Percentiles rank a stretch among this genome's conserved stretches.
phyloP scores from a whole-genome alignment of 2,329 filamentous ascomycete genomes.

The Orbilia quercus region DNA sequence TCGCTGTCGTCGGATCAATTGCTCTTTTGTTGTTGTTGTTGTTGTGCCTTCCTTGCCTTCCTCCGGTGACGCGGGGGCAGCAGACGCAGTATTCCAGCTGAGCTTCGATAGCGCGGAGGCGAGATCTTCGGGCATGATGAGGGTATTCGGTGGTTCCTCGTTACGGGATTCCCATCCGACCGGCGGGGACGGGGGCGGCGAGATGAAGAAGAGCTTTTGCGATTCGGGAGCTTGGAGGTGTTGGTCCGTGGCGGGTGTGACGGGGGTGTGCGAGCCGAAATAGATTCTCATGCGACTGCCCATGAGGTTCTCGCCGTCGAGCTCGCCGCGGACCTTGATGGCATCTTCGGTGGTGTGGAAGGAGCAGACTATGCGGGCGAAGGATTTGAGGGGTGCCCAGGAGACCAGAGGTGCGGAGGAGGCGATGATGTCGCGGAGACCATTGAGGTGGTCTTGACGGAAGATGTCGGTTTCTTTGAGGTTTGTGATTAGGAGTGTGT shows the following conservation, averaged over 20 bases:
- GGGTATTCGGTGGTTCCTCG: constrained; percentile 77
- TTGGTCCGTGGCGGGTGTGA: constrained; percentile 69
- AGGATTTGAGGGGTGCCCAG: constrained; percentile 83
- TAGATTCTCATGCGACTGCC: constrained; percentile 76
- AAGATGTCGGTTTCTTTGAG: constrained; percentile 79
- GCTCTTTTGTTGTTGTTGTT: constrained; percentile 59
- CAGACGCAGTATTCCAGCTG: constrained; percentile 56
- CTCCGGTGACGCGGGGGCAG: constrained; percentile 59
- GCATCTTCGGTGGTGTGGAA: constrained; percentile 78
- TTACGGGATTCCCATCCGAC: constrained; percentile 76
- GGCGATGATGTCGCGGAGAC: constrained; percentile 77
- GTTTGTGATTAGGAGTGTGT: constrained; percentile 87
- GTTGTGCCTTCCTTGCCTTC: constrained; percentile 62
- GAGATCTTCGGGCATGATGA: constrained; percentile 76
- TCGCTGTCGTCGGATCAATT: constrained; percentile 63
- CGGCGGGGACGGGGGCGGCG: constrained; percentile 74
- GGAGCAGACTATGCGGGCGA: constrained; percentile 82
- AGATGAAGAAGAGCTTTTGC: constrained; percentile 75
- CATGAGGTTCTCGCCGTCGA: constrained; percentile 79
- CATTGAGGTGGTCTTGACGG: constrained; percentile 76
- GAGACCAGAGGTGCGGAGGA: constrained; percentile 78
- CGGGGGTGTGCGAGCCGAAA: constrained; percentile 74
- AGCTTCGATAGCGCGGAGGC: constrained; percentile 74
- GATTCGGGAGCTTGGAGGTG: constrained; percentile 76
- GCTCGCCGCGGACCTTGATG: constrained; percentile 75